Evolutionary conservation across 2,329 filamentous ascomycete species (phyloP).

Genomic region (Clarireedia paspali): DNA sequence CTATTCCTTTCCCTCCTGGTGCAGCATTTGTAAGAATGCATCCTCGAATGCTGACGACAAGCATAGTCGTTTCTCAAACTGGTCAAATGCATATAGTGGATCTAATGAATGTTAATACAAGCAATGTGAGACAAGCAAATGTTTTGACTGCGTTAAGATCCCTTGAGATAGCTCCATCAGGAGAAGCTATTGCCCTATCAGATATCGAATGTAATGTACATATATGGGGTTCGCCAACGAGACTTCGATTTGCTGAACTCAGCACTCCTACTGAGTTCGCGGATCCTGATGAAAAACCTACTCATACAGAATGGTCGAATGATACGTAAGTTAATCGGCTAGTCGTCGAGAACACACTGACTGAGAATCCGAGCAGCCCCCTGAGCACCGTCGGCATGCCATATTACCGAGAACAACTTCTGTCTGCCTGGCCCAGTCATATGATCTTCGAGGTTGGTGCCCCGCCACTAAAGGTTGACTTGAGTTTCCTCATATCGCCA

Average conservation of each 20-base stretch:
- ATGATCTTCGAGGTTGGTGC: slow-evolving; percentile 79
- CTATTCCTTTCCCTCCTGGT: slow-evolving; percentile 85
- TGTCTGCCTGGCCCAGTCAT: slow-evolving; percentile 86
- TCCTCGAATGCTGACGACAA: slow-evolving; percentile 88
- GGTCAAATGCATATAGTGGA: slow-evolving; percentile 96
- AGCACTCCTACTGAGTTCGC: slow-evolving; percentile 60
- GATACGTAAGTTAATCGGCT: slow-evolving; percentile 50
- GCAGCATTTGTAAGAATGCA: slow-evolving; percentile 96
- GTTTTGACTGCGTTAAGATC: slow-evolving; percentile 52
- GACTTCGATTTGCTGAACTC: slow-evolving; percentile 64
- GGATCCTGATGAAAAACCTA: slow-evolving; percentile 44
- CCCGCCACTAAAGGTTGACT: slow-evolving; percentile 68
- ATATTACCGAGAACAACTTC: slow-evolving; percentile 79
- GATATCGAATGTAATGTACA: slow-evolving; percentile 59
- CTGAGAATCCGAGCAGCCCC: slow-evolving; percentile 42
- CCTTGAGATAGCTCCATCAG: slow-evolving; percentile 63
- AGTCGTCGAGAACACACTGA: background rate
- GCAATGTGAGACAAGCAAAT: slow-evolving; percentile 60
- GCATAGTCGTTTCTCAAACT: slow-evolving; percentile 83
- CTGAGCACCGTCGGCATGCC: slow-evolving; percentile 84
- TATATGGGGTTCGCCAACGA: slow-evolving; percentile 63
- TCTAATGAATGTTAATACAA: slow-evolving; percentile 67
- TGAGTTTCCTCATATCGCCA: slow-evolving; percentile 59
- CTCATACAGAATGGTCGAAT: slow-evolving; percentile 50
- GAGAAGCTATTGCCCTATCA: slow-evolving; percentile 60